phyloP scores from a whole-genome alignment of 768 basidiomycete species.

The Botryobasidium botryosum region DNA sequence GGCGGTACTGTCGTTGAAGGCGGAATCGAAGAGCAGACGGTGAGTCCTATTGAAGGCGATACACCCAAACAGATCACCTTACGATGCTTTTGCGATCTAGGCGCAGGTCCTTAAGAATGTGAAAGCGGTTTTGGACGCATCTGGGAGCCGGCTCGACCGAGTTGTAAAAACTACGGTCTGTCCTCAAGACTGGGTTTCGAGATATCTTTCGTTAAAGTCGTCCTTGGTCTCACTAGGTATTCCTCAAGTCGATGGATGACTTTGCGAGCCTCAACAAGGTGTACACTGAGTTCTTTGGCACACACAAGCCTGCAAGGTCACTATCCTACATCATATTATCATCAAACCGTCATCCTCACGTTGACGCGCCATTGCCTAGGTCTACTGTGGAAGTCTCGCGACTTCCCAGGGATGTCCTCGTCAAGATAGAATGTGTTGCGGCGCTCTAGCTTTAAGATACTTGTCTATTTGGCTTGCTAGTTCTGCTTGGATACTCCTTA shows the following conservation, averaged over 20 bases:
- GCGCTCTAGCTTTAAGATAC: no score
- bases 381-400: constrained; percentile 23
- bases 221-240: constrained; percentile 43
- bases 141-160: constrained; percentile 58
- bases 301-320: constrained; percentile 84
- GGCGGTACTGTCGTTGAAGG: constrained; percentile 54
- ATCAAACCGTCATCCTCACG: no score
- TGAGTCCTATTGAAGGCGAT: constrained; percentile 11
- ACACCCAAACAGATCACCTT: background rate
- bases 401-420: constrained; percentile 77
- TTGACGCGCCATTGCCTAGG: no score
- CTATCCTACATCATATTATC: no score
- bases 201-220: no score
- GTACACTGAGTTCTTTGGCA: constrained; percentile 73
- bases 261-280: constrained; percentile 68
- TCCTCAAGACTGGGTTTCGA: no score
- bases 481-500: no score
- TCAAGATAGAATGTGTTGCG: constrained; percentile 85
- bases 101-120: constrained; percentile 77
- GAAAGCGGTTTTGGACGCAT: constrained; percentile 63
- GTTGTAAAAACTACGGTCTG: constrained; percentile 85
- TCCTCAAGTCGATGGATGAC: constrained; percentile 85
- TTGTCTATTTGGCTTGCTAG: no score
- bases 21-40: constrained; percentile 64
- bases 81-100: constrained; percentile 12